These are phyloP conservation scores for Tothia fuscella DNA, from an alignment of 2,329 filamentous ascomycete species.

Conservation along the genomic window DNA sequence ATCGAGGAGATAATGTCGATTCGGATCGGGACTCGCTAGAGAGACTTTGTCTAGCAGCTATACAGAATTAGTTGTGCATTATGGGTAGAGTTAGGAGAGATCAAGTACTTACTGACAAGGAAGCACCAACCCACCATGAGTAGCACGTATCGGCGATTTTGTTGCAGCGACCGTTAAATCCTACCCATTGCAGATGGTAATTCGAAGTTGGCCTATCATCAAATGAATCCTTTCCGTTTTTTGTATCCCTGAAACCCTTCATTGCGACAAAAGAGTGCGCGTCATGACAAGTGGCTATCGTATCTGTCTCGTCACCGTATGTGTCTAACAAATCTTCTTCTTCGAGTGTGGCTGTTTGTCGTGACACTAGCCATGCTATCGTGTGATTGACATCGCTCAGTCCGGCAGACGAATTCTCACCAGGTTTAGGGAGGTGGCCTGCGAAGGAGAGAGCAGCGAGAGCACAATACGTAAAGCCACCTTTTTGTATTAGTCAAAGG, in stretches of 20 bases:
- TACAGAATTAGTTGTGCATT: conserved; percentile 11
- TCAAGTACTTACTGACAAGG: conserved; percentile 34
- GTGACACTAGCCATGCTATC: conserved; percentile 34
- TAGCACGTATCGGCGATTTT: conserved; percentile 95
- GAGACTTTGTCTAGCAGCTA: conserved; percentile 41
- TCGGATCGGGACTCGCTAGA: conserved; percentile 21
- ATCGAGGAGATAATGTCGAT: conserved; percentile 57
- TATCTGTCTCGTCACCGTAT: conserved; percentile 27
- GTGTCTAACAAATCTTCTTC: conserved; percentile 28
- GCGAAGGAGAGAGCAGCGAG: conserved; percentile 67
- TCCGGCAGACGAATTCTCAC: conserved; percentile 10
- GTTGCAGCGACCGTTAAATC: conserved; percentile 83
- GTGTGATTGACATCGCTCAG: conserved; percentile 27
- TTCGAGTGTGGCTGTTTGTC: conserved; percentile 30
- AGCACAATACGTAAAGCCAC: conserved; percentile 85
- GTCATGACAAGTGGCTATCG: conserved; percentile 28
- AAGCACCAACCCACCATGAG: conserved; percentile 76
- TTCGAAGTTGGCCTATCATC: too few species aligned
- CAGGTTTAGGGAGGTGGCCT: conserved; percentile 39
- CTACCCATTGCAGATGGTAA: conserved; percentile 46
- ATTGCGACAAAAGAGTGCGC: conserved; percentile 27
- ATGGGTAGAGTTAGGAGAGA: conserved; percentile 5
- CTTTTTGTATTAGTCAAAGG: conserved; percentile 29
- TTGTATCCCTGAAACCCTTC: conserved; percentile 18
- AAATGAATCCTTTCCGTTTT: conserved; percentile 48